A percentile compares a stretch with the other conserved stretches of the same genome.
Evolutionary conservation across 805 yeast genomes (phyloP).

Genomic region (Saturnispora silvae): DNA sequence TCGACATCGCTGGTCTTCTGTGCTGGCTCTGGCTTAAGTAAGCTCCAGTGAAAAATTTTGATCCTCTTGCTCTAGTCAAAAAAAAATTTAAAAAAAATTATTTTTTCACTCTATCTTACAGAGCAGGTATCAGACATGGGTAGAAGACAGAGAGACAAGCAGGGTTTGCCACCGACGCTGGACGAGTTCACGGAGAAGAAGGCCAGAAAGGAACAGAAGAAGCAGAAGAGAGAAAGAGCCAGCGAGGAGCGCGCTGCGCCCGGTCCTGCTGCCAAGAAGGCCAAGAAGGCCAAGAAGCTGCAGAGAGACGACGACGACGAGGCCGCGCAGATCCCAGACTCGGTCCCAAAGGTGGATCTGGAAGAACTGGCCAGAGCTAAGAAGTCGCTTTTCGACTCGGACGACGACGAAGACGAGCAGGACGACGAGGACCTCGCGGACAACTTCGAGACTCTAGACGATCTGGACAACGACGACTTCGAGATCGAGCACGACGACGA

Average conservation of each 20-base stretch:
- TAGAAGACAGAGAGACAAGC: slow-evolving; percentile 86
- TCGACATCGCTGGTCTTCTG: slow-evolving; percentile 3
- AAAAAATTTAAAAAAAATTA: not conserved
- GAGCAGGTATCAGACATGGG: slow-evolving; percentile 47
- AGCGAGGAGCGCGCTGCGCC: slow-evolving; percentile 12
- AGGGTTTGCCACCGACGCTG: slow-evolving; percentile 80
- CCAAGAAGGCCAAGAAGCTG: slow-evolving; percentile 14
- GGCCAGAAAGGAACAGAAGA: slow-evolving; percentile 31
- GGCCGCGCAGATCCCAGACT: slow-evolving; percentile 33
- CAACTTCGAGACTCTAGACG: slow-evolving; percentile 19
- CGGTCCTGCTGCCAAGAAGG: slow-evolving; percentile 12
- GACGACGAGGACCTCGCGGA: slow-evolving; percentile 36
- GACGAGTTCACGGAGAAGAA: slow-evolving; percentile 61
- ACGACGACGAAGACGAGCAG: slow-evolving; percentile 42
- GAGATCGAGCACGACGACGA: slow-evolving; percentile 33
- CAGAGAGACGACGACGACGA: slow-evolving; percentile 16
- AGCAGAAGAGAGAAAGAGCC: slow-evolving; percentile 23
- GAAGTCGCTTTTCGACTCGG: slow-evolving; percentile 68
- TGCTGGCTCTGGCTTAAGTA: not conserved
- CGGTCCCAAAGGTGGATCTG: slow-evolving; percentile 54
- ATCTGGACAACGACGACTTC: slow-evolving; percentile 23
- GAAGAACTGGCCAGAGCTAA: slow-evolving; percentile 61
- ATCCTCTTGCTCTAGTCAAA: not conserved
- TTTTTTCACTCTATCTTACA: slow-evolving; percentile 1
- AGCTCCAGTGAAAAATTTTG: slow-evolving; percentile 7